Percentiles rank a stretch among this genome's conserved stretches.
Evolutionary conservation across 2,329 filamentous ascomycete genomes (phyloP).

Genomic region (Leptographium procerum): DNA sequence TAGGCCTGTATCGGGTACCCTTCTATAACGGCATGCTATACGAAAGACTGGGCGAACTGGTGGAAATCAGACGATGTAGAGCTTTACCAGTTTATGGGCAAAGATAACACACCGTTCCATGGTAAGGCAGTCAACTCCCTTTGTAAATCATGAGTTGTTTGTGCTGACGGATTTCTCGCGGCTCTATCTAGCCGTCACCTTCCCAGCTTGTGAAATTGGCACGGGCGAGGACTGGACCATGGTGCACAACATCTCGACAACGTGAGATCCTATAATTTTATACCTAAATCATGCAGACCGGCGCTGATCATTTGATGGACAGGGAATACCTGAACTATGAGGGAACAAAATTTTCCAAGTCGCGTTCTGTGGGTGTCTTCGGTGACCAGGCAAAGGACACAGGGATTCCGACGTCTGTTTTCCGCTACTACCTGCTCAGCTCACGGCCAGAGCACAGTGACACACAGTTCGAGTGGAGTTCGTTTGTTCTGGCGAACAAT

Average conservation of each 20-base stretch:
- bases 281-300: neutral
- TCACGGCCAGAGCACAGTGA: constrained; percentile 78
- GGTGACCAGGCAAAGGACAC: constrained; percentile 82
- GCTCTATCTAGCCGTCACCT: constrained; percentile 52
- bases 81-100: constrained; percentile 93
- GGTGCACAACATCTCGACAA: constrained; percentile 78
- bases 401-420: constrained; percentile 75
- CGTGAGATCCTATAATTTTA: constrained; percentile 21
- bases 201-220: constrained; percentile 77
- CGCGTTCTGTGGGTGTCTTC: constrained; percentile 79
- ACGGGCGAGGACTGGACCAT: constrained; percentile 80
- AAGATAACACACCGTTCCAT: constrained; percentile 75
- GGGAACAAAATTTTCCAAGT: constrained; percentile 87
- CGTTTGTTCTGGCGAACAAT: constrained; percentile 78
- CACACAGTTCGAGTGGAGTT: constrained; percentile 40
- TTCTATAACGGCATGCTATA: constrained; percentile 89
- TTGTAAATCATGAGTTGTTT: no score
- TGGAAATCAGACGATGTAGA: constrained; percentile 83
- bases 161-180: neutral
- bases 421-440: constrained; percentile 82
- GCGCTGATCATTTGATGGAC: neutral
- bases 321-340: constrained; percentile 78
- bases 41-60: constrained; percentile 76
- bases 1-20: constrained; percentile 89
- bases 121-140: constrained; percentile 20